Base-by-base conservation (phyloP, 805 yeast genomes). In the Zygotorulaspora danielsina region DNA sequence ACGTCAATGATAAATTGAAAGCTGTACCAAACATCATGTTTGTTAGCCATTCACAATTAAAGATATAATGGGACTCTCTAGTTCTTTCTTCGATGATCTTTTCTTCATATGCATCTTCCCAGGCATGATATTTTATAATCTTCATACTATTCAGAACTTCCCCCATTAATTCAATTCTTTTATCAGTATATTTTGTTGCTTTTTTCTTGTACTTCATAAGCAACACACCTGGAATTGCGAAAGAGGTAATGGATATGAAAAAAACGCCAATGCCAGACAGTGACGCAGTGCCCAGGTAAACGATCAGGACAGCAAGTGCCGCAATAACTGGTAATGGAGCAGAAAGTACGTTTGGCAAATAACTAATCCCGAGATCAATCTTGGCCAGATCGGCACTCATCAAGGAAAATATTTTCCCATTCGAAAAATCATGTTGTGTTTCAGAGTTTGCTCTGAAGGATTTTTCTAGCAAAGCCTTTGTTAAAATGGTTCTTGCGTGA, bases 371-470 rank as follows among this genome's bases (percentile, higher is more conserved):
- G 47, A 80, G 66, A 57, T 84, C 93, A 37, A 85, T 72, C 51
- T 90, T 74, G 12, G 85, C 73, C 29, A 84, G 67, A 58, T 85
- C 95, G 3, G 89, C 79, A 25, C 89, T 81, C 70, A 86, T 70
- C 58, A 84, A 56, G 4, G 87, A 78, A 10, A 94, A 83, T 43
- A 85, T 70, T 38, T 71, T 73, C 19, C 88, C 79, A 12, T 76
- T 64, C 0, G 88, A 71, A 54, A 58, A 83, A 33, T 67, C 62
- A 48, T 72, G 72, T 38, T 72, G 71, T 2, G 87, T 70, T 34
- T 66, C 62, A 4, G 78, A 71, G 45, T 73, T 72, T 9, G 84
- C 66, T 32, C 55, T 66, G 48, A 84, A 74, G 0, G 88, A 71
- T 54, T 85, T 85, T 39, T 75, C 76, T 34, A 82, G 65, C 19